phyloP scores from a whole-genome alignment of 352 stramenopile species.

The Phytophthora pinifolia region DNA sequence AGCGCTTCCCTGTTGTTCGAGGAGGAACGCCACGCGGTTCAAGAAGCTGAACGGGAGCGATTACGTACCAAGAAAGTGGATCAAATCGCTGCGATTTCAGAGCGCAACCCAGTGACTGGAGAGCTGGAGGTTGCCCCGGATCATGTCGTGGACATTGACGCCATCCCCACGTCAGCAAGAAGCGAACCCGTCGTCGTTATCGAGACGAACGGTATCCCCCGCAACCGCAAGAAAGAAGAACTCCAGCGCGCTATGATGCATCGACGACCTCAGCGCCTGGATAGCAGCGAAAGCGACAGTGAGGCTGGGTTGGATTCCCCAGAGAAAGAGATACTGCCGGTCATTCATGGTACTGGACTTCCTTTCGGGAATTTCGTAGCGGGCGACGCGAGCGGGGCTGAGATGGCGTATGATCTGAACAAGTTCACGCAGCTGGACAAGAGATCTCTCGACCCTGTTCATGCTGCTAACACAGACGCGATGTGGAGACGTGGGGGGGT shows the following conservation, averaged over 20 bases:
- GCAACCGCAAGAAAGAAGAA: constrained; percentile 40
- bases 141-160: constrained; percentile 35
- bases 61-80: constrained; percentile 8
- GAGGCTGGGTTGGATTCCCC: constrained; percentile 2
- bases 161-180: neutral
- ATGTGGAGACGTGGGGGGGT: constrained; percentile 57
- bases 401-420: neutral
- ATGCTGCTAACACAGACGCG: constrained; percentile 20
- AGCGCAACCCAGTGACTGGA: constrained; percentile 48
- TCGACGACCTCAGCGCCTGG: constrained; percentile 6
- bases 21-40: constrained; percentile 31
- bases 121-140: constrained; percentile 36
- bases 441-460: neutral
- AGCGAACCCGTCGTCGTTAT: neutral
- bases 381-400: neutral
- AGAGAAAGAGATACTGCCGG: constrained; percentile 16
- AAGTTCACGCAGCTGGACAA: neutral
- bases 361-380: constrained; percentile 46
- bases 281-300: constrained; percentile 6
- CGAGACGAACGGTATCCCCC: neutral
- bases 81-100: constrained; percentile 7
- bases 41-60: constrained; percentile 15
- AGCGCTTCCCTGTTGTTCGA: constrained; percentile 60
- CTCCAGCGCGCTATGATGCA: constrained; percentile 31
- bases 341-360: constrained; percentile 28